Evolutionary conservation across 2,329 filamentous ascomycete genomes (phyloP), one percentile per base, ranked within the genome.

Genomic region (Scopulariopsis brevicaulis): DNA sequence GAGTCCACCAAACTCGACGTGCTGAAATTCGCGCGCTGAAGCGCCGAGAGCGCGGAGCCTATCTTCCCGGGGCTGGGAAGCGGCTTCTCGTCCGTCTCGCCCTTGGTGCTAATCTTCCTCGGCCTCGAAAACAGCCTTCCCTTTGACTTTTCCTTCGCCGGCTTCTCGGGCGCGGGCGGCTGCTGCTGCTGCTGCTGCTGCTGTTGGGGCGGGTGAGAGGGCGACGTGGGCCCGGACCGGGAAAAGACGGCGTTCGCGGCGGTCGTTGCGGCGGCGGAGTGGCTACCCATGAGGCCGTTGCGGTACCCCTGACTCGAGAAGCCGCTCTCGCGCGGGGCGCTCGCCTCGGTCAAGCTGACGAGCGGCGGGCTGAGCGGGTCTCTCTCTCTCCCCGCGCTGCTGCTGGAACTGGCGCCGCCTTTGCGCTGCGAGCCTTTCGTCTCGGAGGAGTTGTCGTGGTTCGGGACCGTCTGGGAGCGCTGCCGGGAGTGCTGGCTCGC

Each of bases 81-180:
- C 1, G 85, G 80, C 63, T 86, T 85, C 20, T 85, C 78, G 65
- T 83, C 86, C 7, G 77, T 63, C 11, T 90, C 86, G 40, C 83
- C 80, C 67, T 87, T 90, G 59, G 84, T 83, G 55, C 82, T 80
- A 64, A 90, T 88, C 71, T 86, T 90, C 66, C 87, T 86, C 0
- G 87, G 87, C 55, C 89, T 81, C 7, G 86, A 89, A 67, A 92
- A 92, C 32, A 93, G 77, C 74, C 93, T 93, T 68, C 89, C 87
- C 71, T 90, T 91, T 61, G 84, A 84, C 60, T 89, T 89, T 64
- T 89, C 76, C 64, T 82, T 81, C 35, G 69, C 65, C 24, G 79
- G 78, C 68, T 87, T 85, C 63, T 87, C 84, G 2, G 76, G 71
- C 52, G 74, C 63, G 53, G 67, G 72, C 12, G 69, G 69, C 34